Conservation (phyloP, 2,329 filamentous ascomycete genomes). For the Metarhizium guizhouense region DNA sequence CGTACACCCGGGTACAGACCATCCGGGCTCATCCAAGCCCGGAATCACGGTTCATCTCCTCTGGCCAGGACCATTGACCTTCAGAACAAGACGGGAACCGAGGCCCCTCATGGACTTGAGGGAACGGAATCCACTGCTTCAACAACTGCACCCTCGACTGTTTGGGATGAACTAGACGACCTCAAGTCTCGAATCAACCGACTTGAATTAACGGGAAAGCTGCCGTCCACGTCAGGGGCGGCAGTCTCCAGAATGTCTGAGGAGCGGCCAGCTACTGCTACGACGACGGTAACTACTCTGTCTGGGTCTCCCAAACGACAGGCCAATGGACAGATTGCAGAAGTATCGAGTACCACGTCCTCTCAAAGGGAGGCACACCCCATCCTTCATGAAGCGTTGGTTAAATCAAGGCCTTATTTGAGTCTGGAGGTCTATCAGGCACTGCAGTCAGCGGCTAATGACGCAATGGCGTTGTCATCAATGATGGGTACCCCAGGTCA, state of each 20-base stretch:
- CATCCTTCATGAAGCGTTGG: slow-evolving; percentile 69
- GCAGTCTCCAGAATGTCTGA: slow-evolving; percentile 65
- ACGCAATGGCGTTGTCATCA: slow-evolving; percentile 69
- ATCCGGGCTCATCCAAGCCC: slow-evolving; percentile 15
- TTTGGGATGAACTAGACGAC: slow-evolving; percentile 97
- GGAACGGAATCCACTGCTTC: slow-evolving; percentile 82
- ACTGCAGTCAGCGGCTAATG: slow-evolving; percentile 71
- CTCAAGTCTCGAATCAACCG: slow-evolving; percentile 87
- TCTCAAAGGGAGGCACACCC: slow-evolving; percentile 58
- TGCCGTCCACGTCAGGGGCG: slow-evolving; percentile 73
- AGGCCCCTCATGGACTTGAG: slow-evolving; percentile 39
- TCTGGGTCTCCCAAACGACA: slow-evolving; percentile 77
- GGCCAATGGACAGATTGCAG: slow-evolving; percentile 14
- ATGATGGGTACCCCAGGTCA: slow-evolving; percentile 69
- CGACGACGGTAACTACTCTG: slow-evolving; percentile 82
- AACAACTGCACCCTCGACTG: slow-evolving; percentile 80
- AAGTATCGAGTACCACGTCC: slow-evolving; percentile 32
- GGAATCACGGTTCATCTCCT: slow-evolving; percentile 50
- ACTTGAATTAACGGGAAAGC: slow-evolving; percentile 80
- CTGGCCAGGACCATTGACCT: slow-evolving; percentile 36
- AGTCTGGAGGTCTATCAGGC: slow-evolving; percentile 65
- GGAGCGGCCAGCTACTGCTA: slow-evolving; percentile 82
- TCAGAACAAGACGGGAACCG: slow-evolving; percentile 17
- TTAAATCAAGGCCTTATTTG: slow-evolving; percentile 65
- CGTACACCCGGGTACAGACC: slow-evolving; percentile 36